Base-by-base conservation (phyloP, 2,329 filamentous ascomycete species). In the Colletotrichum endophyticum region DNA sequence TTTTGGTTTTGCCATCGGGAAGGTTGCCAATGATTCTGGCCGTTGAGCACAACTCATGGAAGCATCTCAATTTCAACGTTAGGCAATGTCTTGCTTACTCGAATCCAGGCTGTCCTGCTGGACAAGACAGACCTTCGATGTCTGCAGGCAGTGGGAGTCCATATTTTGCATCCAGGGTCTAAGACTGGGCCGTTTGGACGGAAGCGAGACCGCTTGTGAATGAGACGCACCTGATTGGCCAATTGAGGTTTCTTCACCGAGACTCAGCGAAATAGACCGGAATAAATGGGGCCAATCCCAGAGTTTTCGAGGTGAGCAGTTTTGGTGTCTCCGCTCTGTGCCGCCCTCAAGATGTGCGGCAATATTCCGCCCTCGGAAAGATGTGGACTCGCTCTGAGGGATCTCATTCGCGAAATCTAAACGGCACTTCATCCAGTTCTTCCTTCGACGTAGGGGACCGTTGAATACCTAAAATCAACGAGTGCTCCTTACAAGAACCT, bases 311-410 rank as follows among this genome's bases (percentile, higher is more conserved):
- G 68, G 68, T 63, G 68, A 70, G 22, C 57, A 9, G 4, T 63
- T 62, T 70, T 6, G 56, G 68, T 44, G 56, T 30, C 56, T 70
- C 68, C 22, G 34, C 62, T 64, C 62, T 34, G 22, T 36, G 62
- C 32, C 62, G 25, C 62, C 25, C 1, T 49, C 44, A 13, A 4
- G 3, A 22, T 13, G 44, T 49, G 44, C 44, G 44, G 44, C 44
- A 0, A 49, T 22, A 49, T 49, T 49, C 44, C 44, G 44, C 44
- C 44, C 44, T 49, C 44, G 44, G 44, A 49, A 49, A 49, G 44
- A 49, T 49, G 44, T 49, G 44, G 44, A 13, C 44, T 49, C 44
- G n/a, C 44, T 49, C 6, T 49, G 11, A 3, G 6, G 19, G 3
- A 22, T 22, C 44, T 22, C 6, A 49, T 49, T 49, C 44, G 44